Percentiles rank a stretch among this genome's conserved stretches.
Evolutionary conservation across 208 protist species (phyloP).

Genomic region (Trypanosoma lewisi): DNA sequence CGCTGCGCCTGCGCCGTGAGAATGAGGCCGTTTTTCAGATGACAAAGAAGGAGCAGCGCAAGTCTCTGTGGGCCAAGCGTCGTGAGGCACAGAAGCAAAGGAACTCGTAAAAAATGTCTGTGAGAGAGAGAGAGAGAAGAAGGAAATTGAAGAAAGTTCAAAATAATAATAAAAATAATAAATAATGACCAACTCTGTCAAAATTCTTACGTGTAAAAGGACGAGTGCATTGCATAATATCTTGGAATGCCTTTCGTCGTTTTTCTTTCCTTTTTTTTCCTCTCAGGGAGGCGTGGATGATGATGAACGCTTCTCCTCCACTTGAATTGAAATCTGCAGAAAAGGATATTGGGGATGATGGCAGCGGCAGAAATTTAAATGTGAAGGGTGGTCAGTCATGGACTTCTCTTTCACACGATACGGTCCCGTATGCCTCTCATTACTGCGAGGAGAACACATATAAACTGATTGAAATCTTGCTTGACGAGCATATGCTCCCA

Average conservation of each 20-base stretch:
- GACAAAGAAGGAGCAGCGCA: conserved; percentile 86
- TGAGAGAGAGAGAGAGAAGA: neutral
- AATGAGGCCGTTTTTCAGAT: conserved; percentile 89
- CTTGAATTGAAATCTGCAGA: neutral
- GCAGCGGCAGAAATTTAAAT: neutral
- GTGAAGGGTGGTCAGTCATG: no score
- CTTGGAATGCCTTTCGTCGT: no score
- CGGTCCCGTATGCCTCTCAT: conserved; percentile 21
- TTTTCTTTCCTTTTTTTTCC: neutral
- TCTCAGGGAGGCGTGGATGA: neutral
- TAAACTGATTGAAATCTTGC: conserved; percentile 27
- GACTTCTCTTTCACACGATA: conserved; percentile 10
- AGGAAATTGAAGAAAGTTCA: neutral
- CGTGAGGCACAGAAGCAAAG: conserved; percentile 53
- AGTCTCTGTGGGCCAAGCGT: conserved; percentile 83
- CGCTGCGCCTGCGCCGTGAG: conserved; percentile 82
- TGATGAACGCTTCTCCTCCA: neutral
- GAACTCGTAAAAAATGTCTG: conserved; percentile 18
- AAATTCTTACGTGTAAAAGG: neutral
- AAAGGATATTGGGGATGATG: neutral
- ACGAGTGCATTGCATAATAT: no score
- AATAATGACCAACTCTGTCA: neutral
- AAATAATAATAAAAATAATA: conserved; percentile 2
- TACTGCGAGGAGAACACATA: conserved; percentile 32
- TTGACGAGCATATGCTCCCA: neutral